Conservation (phyloP, 108 stramenopile genomes). For the Fragilaria crotonensis region DNA sequence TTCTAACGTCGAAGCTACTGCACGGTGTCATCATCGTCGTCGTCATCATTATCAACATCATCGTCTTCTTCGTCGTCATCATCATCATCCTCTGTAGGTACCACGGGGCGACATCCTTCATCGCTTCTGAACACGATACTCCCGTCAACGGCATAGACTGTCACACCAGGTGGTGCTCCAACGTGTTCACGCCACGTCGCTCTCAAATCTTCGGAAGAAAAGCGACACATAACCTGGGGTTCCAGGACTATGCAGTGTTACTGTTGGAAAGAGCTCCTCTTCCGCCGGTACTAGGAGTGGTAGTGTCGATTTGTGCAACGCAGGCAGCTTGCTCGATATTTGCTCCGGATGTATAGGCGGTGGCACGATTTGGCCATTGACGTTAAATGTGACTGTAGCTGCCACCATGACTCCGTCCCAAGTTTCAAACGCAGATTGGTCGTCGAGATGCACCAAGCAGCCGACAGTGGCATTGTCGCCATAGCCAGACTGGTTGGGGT, state of each 20-base stretch:
- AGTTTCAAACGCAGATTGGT: conserved; percentile 75
- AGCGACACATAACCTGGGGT: conserved; percentile 86
- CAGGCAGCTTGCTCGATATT: background rate
- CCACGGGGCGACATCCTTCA: background rate
- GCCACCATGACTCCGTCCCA: conserved; percentile 88
- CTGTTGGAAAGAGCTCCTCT: conserved; percentile 89
- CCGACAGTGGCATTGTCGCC: conserved; percentile 85
- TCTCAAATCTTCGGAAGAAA: conserved; percentile 82
- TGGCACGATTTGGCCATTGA: conserved; percentile 47
- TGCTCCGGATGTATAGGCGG: conserved; percentile 4
- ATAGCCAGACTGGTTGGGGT: conserved; percentile 46
- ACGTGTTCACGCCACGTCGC: conserved; percentile 53
- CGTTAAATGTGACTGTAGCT: conserved; percentile 84
- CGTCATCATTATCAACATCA: too few species aligned
- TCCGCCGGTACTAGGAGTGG: conserved; percentile 75
- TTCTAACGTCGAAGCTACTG: too few species aligned
- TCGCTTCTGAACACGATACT: conserved; percentile 67
- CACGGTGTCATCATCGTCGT: too few species aligned
- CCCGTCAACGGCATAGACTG: conserved; percentile 89
- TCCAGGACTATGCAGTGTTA: conserved; percentile 82
- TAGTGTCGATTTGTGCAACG: conserved; percentile 25
- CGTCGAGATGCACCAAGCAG: conserved; percentile 89
- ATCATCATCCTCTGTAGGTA: background rate
- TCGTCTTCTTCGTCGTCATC: background rate
- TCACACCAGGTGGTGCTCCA: conserved; percentile 72